phyloP scores from a whole-genome alignment of 169 alveolate genomes.

The Plasmodium gaboni region DNA sequence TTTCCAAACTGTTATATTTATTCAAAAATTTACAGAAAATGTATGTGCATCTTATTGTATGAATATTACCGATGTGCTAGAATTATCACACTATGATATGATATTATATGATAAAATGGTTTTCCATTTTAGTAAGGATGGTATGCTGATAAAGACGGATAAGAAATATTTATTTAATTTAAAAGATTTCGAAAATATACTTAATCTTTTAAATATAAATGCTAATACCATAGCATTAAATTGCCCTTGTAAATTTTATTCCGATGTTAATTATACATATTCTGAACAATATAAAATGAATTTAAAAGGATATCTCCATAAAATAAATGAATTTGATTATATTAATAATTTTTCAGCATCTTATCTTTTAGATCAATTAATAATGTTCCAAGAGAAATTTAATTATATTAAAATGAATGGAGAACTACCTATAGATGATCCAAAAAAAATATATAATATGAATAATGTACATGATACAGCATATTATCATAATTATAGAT shows the following conservation, averaged over 20 bases:
- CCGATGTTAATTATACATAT: conserved; percentile 23
- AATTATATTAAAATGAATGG: conserved; percentile 30
- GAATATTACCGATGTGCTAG: conserved; percentile 43
- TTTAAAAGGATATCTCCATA: conserved; percentile 13
- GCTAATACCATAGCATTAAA: conserved; percentile 36
- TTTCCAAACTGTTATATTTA: conserved; percentile 32
- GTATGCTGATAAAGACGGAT: conserved; percentile 11
- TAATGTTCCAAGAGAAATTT: conserved; percentile 24
- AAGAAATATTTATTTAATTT: neutral
- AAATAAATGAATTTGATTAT: conserved; percentile 3
- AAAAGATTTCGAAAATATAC: conserved; percentile 6
- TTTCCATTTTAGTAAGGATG: conserved; percentile 12
- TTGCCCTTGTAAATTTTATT: conserved; percentile 52
- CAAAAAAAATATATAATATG: neutral
- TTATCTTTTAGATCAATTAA: conserved; percentile 10
- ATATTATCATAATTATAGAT: conserved; percentile 25
- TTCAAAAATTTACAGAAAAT: conserved; percentile 29
- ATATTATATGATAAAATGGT: conserved; percentile 31
- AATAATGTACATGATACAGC: conserved; percentile 4
- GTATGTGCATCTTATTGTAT: conserved; percentile 70
- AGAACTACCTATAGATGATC: neutral
- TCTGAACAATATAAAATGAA: conserved; percentile 7
- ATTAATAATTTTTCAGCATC: conserved; percentile 11
- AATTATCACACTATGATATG: conserved; percentile 52
- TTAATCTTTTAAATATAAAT: conserved; percentile 34